Conservation (phyloP, 2,329 filamentous ascomycete species). For the Alternaria burnsii region DNA sequence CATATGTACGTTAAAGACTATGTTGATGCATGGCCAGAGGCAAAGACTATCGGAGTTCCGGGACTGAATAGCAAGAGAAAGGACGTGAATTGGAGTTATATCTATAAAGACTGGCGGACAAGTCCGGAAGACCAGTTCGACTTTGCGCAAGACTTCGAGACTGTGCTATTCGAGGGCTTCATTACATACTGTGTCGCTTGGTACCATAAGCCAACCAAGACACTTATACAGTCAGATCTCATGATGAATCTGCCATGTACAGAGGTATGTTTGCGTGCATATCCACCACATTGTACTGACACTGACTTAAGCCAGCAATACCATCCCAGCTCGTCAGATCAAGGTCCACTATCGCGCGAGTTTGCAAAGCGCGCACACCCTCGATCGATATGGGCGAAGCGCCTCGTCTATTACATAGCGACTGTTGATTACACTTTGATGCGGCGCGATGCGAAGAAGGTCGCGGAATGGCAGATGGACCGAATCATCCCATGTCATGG, state of each 20-base stretch:
- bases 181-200: constrained; percentile 28
- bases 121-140: constrained; percentile 24
- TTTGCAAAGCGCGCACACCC: constrained; percentile 26
- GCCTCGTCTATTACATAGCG: constrained; percentile 23
- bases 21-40: constrained; percentile 17
- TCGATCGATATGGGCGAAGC: constrained; percentile 22
- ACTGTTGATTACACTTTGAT: constrained; percentile 20
- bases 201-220: constrained; percentile 23
- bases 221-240: constrained; percentile 23
- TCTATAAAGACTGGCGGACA: constrained; percentile 16
- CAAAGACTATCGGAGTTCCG: constrained; percentile 21
- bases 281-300: rapidly evolving
- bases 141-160: constrained; percentile 23
- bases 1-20: constrained; percentile 21
- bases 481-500: constrained; percentile 26
- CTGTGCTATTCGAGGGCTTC: constrained; percentile 26
- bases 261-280: constrained; percentile 9
- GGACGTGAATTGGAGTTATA: constrained; percentile 24
- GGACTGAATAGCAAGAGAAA: constrained; percentile 22
- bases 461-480: constrained; percentile 25
- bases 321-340: constrained; percentile 14
- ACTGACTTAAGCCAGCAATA: constrained; percentile 21
- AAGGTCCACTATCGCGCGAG: constrained; percentile 14
- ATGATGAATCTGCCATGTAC: constrained; percentile 28
- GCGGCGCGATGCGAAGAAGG: constrained; percentile 23